Evolutionary conservation across 2,329 filamentous ascomycete species (phyloP).

Genomic region (Colletotrichum shisoi): DNA sequence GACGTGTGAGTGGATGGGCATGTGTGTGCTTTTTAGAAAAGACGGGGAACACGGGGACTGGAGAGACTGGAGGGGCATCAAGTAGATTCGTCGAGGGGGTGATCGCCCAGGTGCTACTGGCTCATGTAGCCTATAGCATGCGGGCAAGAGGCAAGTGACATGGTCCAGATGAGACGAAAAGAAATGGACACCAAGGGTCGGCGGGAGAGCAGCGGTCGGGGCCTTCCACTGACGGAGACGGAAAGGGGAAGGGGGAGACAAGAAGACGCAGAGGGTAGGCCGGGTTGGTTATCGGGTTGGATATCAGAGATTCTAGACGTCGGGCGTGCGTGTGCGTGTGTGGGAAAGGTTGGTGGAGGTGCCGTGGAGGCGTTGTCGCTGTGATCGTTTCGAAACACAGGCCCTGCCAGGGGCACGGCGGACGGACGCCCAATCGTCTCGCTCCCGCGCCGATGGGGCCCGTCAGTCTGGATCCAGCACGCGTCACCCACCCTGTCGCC

Average conservation of each 20-base stretch:
- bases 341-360: conserved; percentile 10
- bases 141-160: neutral
- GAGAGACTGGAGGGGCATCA: conserved; percentile 7
- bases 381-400: conserved; percentile 34
- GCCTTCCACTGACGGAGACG: conserved; percentile 1
- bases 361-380: conserved; percentile 3
- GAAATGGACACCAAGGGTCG: neutral
- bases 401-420: conserved; percentile 32
- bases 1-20: conserved; percentile 14
- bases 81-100: conserved; percentile 1
- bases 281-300: conserved; percentile 32
- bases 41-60: neutral
- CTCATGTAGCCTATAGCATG: neutral
- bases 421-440: conserved; percentile 30
- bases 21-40: conserved; percentile 22
- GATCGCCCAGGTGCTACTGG: conserved; percentile 22
- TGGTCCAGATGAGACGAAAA: conserved; percentile 5
- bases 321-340: neutral
- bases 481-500: conserved; percentile 31
- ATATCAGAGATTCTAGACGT: conserved; percentile 28
- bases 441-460: conserved; percentile 28
- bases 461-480: conserved; percentile 34
- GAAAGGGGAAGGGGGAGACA: conserved; percentile 8
- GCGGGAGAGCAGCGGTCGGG: neutral
- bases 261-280: conserved; percentile 12